Evolutionary conservation across 2,329 filamentous ascomycete genomes (phyloP), one percentile per base, ranked within the genome.

Genomic region (Ambrosiella cleistominuta): DNA sequence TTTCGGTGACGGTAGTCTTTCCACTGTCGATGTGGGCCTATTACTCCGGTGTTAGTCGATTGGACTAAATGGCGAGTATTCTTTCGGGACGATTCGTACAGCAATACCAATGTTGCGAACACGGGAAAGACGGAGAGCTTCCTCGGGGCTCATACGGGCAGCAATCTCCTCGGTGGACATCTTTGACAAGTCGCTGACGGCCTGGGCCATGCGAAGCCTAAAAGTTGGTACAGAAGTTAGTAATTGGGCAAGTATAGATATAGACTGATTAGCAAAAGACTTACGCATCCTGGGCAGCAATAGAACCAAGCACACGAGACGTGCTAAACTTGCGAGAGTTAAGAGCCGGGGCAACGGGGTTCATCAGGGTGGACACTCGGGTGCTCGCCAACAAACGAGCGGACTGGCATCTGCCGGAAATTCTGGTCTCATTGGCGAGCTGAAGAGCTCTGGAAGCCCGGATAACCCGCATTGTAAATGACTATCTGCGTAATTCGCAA

Each of bases 101-200:
- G 93, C 93, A 74, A 98, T 98, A 72, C 93, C 93, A 70, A 98
- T 98, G 70, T 98, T 98, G 63, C 93, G 82, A 60, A 97, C 86
- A 72, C 79, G 82, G 56, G 85, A 81, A 63, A 98, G 72, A 62
- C 91, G 81, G 62, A 82, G 77, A 60, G 81, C 82, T 72, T 98
- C 93, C 61, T 83, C 79, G 38, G 87, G 81, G 64, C 83, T 81
- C 70, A 96, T 83, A 67, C 89, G 90, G 64, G 86, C 81, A 57
- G 89, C 83, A 62, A 94, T 76, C 60, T 73, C 73, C 63, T 81
- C 78, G 64, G 75, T 71, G 3, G 77, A 79, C 62, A 80, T 71
- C 62, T 71, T 70, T 4, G 71, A 68, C 42, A 75, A 72, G 58
- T 77, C 75, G 55, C 79, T 74, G 63, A 79, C 75, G 37, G 55